phyloP scores from a whole-genome alignment of 306 rosid genomes.

The Dicorynia guianensis region DNA sequence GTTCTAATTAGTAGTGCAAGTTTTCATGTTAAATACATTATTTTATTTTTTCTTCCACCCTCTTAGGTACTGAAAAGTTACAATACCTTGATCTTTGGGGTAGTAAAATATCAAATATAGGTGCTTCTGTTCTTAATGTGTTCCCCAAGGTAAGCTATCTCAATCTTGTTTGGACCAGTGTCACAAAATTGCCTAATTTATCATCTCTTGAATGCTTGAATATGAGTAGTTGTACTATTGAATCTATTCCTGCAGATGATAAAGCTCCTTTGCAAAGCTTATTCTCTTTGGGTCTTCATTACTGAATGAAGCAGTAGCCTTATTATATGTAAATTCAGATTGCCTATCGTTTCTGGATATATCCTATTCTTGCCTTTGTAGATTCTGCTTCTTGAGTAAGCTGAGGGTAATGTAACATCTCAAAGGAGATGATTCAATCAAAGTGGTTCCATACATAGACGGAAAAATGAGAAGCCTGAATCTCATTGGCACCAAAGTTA shows the following conservation, averaged over 20 bases:
- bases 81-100: constrained; percentile 92
- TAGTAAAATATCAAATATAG: constrained; percentile 77
- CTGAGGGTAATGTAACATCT: constrained; percentile 72
- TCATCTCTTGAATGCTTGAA: constrained; percentile 68
- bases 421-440: constrained; percentile 70
- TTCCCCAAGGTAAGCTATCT: constrained; percentile 76
- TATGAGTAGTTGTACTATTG: constrained; percentile 84
- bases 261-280: constrained; percentile 75
- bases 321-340: constrained; percentile 52
- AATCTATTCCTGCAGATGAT: constrained; percentile 59
- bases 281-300: constrained; percentile 71
- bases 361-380: constrained; percentile 62
- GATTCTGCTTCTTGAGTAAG: constrained; percentile 64
- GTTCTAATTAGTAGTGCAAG: constrained; percentile 6
- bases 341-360: constrained; percentile 64
- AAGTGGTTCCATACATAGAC: constrained; percentile 67
- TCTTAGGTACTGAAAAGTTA: constrained; percentile 73
- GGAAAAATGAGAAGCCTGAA: constrained; percentile 70
- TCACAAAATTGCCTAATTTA: constrained; percentile 73
- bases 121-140: constrained; percentile 64
- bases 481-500: constrained; percentile 73
- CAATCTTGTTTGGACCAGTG: constrained; percentile 84
- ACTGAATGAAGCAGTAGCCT: constrained; percentile 60
- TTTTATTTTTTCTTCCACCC: constrained; percentile 7
- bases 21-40: constrained; percentile 16